Evolutionary conservation across 2,329 filamentous ascomycete species (phyloP).

Genomic region (Hypoxylon sp.): DNA sequence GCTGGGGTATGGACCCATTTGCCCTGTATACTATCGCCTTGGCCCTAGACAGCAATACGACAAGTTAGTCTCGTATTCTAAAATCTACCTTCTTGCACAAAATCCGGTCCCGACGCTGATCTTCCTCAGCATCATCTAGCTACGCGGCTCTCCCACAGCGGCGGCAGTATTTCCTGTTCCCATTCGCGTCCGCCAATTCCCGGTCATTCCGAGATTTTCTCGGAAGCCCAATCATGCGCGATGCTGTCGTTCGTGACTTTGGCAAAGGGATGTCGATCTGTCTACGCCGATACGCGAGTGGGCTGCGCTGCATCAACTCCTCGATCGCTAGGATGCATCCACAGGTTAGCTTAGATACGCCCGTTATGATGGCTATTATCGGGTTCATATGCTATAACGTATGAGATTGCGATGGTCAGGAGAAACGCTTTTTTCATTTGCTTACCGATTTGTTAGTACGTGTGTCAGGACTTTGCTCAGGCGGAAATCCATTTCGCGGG

Average conservation of each 20-base stretch:
- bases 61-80: constrained; percentile 29
- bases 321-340: background rate
- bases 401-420: constrained; percentile 24
- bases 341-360: constrained; percentile 28
- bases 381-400: constrained; percentile 44
- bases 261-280: background rate
- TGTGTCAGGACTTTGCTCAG: background rate
- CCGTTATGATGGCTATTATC: constrained; percentile 35
- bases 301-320: background rate
- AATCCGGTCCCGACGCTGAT: constrained; percentile 29
- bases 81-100: constrained; percentile 20
- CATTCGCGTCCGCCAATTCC: background rate
- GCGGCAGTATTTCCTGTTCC: constrained; percentile 29
- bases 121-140: constrained; percentile 34
- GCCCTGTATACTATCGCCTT: constrained; percentile 35
- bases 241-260: background rate
- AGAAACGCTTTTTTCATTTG: background rate
- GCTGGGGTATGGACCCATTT: constrained; percentile 42
- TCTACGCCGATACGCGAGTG: background rate
- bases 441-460: background rate
- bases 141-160: constrained; percentile 29
- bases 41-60: constrained; percentile 28
- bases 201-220: background rate
- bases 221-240: background rate
- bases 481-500: background rate